phyloP scores from a whole-genome alignment of 306 rosid species.

The Sicyos edulis region DNA sequence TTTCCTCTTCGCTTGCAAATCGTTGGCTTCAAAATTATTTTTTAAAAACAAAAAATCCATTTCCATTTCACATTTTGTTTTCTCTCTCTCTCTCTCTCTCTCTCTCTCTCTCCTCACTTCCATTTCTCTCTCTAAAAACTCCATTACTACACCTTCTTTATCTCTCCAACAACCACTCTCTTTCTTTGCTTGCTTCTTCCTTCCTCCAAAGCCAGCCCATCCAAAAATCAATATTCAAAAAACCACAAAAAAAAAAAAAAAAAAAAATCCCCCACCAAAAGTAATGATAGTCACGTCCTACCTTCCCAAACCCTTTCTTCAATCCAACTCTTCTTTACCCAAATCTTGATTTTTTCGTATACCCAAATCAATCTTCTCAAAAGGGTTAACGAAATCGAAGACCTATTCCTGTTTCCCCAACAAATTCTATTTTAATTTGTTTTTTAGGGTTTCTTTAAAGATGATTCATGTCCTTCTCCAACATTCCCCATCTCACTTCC shows the following conservation, averaged over 20 bases:
- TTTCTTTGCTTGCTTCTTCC: constrained; percentile 29
- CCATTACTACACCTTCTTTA: neutral
- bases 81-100: neutral
- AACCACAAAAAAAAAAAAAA: neutral
- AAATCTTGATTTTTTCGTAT: constrained; percentile 31
- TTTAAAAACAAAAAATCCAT: too few relatives aligned
- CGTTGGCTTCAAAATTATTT: neutral
- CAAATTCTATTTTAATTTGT: neutral
- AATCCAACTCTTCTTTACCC: constrained; percentile 65
- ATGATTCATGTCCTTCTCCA: constrained; percentile 87
- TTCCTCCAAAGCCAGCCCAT: constrained; percentile 29
- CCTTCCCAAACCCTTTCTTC: constrained; percentile 63
- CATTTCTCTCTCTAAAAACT: neutral
- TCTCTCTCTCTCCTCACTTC: neutral
- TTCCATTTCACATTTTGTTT: too few relatives aligned
- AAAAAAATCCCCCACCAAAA: neutral
- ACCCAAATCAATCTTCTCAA: constrained; percentile 19
- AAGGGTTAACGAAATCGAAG: constrained; percentile 15
- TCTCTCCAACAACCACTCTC: constrained; percentile 23
- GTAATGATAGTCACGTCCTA: constrained; percentile 60
- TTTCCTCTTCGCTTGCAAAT: constrained; percentile 15
- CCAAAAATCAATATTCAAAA: neutral
- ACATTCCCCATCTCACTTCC: constrained; percentile 61
- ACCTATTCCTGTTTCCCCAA: constrained; percentile 25
- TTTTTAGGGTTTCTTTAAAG: constrained; percentile 16